phyloP scores from a whole-genome alignment of 768 basidiomycete species.

The Fistulinella prunicolor region DNA sequence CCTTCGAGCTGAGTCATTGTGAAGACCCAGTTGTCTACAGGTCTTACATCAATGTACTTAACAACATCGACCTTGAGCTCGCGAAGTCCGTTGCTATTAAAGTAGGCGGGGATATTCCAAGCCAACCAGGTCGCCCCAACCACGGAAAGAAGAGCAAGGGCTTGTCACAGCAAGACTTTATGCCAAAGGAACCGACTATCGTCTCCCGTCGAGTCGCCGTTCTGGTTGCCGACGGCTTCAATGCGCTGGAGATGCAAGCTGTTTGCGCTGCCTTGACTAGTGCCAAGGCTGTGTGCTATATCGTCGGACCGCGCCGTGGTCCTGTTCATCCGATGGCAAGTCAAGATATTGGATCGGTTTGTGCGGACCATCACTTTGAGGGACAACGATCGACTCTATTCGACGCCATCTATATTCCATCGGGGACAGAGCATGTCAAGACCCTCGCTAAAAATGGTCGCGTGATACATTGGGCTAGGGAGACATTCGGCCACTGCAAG shows the following conservation, averaged over 20 bases:
- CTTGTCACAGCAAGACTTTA: slow-evolving; percentile 58
- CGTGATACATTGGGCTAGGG: slow-evolving; percentile 76
- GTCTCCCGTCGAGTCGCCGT: slow-evolving; percentile 72
- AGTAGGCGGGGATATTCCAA: slow-evolving; percentile 60
- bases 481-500: slow-evolving; percentile 87
- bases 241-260: slow-evolving; percentile 53
- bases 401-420: slow-evolving; percentile 78
- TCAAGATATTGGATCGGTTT: slow-evolving; percentile 29
- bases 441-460: slow-evolving; percentile 61
- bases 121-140: slow-evolving; percentile 47
- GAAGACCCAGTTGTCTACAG: slow-evolving; percentile 71
- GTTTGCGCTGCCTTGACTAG: slow-evolving; percentile 53
- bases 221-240: slow-evolving; percentile 73
- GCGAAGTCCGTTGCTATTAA: slow-evolving; percentile 65
- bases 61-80: slow-evolving; percentile 70
- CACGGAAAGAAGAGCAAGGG: slow-evolving; percentile 54
- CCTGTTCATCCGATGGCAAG: slow-evolving; percentile 36
- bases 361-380: slow-evolving; percentile 71
- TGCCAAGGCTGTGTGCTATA: slow-evolving; percentile 54
- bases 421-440: slow-evolving; percentile 60
- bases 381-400: slow-evolving; percentile 80
- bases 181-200: slow-evolving; percentile 56
- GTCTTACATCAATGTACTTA: slow-evolving; percentile 63
- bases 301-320: slow-evolving; percentile 69
- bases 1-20: slow-evolving; percentile 84